Conservation (phyloP, 805 yeast species). For the Debaryomyces prosopidis region DNA sequence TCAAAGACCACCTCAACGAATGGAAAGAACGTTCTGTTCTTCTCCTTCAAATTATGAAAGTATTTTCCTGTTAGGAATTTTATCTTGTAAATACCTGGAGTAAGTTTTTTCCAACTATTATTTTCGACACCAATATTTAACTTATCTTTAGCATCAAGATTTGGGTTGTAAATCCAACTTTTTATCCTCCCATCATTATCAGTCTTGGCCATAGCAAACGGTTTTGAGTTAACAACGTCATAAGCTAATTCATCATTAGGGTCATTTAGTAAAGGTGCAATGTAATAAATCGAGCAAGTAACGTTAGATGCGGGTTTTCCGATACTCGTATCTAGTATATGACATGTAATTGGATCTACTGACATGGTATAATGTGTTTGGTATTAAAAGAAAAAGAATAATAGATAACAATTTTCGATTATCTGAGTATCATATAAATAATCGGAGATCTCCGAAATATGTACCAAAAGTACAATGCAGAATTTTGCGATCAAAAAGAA, state of each 20-base stretch:
- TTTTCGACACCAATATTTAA: constrained; percentile 28
- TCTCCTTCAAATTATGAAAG: constrained; percentile 36
- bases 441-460: constrained; percentile 5
- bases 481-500: too few relatives aligned
- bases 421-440: background rate
- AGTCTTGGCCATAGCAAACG: constrained; percentile 71
- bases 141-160: constrained; percentile 11
- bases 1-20: constrained; percentile 78
- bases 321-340: constrained; percentile 76
- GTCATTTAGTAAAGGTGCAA: constrained; percentile 24
- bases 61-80: constrained; percentile 76
- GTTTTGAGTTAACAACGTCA: constrained; percentile 26
- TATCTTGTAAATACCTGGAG: constrained; percentile 71
- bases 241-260: constrained; percentile 28
- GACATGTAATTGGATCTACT: constrained; percentile 77
- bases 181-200: constrained; percentile 80
- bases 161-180: constrained; percentile 59
- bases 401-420: background rate
- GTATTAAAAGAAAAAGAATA: background rate
- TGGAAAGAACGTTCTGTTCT: constrained; percentile 73
- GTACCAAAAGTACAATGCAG: background rate
- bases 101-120: constrained; percentile 44
- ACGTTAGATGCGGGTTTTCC: constrained; percentile 85
- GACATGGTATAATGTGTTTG: constrained; percentile 15
- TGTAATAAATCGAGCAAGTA: constrained; percentile 57